Evolutionary conservation across 371 early-diverging fungal genomes (phyloP).

Genomic region (Blakeslea trispora): DNA sequence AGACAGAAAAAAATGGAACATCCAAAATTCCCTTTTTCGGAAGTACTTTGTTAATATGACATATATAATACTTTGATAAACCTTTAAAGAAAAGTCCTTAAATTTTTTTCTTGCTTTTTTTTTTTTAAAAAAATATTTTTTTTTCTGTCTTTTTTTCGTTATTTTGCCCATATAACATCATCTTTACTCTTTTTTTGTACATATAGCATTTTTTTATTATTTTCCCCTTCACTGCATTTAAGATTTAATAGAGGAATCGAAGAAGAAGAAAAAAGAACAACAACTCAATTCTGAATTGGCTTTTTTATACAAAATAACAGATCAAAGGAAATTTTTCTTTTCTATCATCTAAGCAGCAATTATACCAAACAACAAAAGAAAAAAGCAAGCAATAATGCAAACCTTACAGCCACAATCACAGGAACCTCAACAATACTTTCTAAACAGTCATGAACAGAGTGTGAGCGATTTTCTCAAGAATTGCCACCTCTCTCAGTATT

Average conservation of each 20-base stretch:
- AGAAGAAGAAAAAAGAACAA: too few species aligned
- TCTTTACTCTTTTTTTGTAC: too few species aligned
- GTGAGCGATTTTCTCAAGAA: constrained; percentile 24
- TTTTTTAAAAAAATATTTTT: not conserved
- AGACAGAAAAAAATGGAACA: not conserved
- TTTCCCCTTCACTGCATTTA: too few species aligned
- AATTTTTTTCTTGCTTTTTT: not conserved
- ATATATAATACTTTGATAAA: not conserved
- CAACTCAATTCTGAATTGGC: too few species aligned
- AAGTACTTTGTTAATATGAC: not conserved
- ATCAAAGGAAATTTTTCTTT: not conserved
- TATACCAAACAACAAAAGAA: not conserved
- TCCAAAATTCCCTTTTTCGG: not conserved
- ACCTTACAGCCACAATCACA: not conserved
- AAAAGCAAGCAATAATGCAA: not conserved
- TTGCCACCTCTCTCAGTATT: constrained; percentile 35
- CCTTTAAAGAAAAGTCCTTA: not conserved
- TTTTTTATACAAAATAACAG: too few species aligned
- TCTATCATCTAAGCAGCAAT: not conserved
- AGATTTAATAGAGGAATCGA: too few species aligned
- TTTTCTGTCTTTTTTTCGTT: not conserved
- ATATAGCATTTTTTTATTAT: too few species aligned
- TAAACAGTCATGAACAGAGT: constrained; percentile 3
- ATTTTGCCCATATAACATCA: not conserved
- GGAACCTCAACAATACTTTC: not conserved